Evolutionary conservation across 352 stramenopile genomes (phyloP).

Genomic region (Pythium rhizo-oryzae): DNA sequence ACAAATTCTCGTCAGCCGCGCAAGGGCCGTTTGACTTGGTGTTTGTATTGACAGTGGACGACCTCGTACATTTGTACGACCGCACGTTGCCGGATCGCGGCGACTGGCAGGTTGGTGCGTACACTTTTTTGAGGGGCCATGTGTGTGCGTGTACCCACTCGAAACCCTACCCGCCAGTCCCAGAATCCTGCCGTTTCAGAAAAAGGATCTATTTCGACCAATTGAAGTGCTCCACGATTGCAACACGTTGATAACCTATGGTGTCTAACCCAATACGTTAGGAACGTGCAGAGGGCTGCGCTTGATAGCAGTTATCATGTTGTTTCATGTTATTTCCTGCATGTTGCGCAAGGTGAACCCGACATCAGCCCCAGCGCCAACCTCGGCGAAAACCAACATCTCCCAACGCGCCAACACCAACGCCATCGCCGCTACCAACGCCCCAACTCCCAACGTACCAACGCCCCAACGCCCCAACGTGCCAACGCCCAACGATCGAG

Average conservation of each 20-base stretch:
- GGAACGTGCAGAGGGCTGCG: too few relatives aligned
- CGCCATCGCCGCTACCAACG: neutral
- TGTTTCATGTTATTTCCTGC: too few relatives aligned
- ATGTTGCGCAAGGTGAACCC: slow-evolving; percentile 7
- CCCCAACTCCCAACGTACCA: neutral
- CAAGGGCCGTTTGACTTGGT: slow-evolving; percentile 11
- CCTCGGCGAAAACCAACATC: slow-evolving; percentile 10
- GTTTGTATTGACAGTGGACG: slow-evolving; percentile 45
- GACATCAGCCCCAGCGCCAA: slow-evolving; percentile 12
- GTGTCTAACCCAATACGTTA: neutral
- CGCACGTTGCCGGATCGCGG: neutral
- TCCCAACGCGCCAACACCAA: slow-evolving; percentile 8
- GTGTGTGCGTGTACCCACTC: neutral
- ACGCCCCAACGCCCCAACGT: slow-evolving; percentile 2
- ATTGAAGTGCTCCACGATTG: slow-evolving; percentile 10
- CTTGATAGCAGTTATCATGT: too few relatives aligned
- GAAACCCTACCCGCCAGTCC: neutral
- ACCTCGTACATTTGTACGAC: slow-evolving; percentile 34
- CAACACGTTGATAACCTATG: neutral
- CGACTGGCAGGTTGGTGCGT: slow-evolving; percentile 22
- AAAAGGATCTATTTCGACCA: slow-evolving; percentile 12
- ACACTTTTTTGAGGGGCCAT: slow-evolving; percentile 15
- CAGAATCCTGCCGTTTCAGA: slow-evolving; percentile 13
- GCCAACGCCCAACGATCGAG: slow-evolving; percentile 5
- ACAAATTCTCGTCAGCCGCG: slow-evolving; percentile 11